Evolutionary conservation across 257 asterid species (phyloP), one percentile per base, ranked within the genome.

Genomic region (Lycium ferocissimum): DNA sequence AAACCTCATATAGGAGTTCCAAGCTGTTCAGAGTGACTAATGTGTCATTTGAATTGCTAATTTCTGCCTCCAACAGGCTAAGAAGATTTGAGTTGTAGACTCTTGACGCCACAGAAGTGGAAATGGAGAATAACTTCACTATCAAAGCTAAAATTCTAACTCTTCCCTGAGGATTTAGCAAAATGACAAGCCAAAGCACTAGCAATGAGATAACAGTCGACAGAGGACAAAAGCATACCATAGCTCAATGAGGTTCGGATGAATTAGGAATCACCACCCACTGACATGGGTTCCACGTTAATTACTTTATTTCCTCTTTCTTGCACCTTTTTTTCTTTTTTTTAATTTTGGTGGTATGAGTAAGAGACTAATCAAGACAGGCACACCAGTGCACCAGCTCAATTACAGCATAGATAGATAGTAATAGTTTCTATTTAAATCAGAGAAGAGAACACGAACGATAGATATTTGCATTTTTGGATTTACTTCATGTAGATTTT

Each of bases 1-100:
- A 80, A 71, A 97, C 99, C 98, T 97, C 99, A 22, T 89, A 94
- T 71, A 97, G 85, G 89, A 97, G 97, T 91, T 97, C 98, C 90
- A 95, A 89, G 65, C 92, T 97, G 67, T 93, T 92, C 94, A 95
- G 86, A 81, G 92, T 92, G 49, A 92, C 98, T 61, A 97, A 91
- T 80, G 93, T 92, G 69, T 97, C 99, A 81, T 88, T 85, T 62
- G 94, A 57, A 61, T 88, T 93, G 85, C 86, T 86, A 87, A 92
- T 91, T 90, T 97, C 99, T 79, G 88, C 91, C 93, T 94, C 98
- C 88, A 97, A 86, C 80, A 95, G 90, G 86, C 87, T 80, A 83
- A 97, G 91, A 87, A 97, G 97, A 90, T 91, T 92, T 80, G 97
- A 93, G 75, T 89, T 89, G 66, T 88, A 90, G 84, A 95, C 89